Base-by-base conservation (phyloP, 805 yeast species). In the Saccharomycopsis sp. region DNA sequence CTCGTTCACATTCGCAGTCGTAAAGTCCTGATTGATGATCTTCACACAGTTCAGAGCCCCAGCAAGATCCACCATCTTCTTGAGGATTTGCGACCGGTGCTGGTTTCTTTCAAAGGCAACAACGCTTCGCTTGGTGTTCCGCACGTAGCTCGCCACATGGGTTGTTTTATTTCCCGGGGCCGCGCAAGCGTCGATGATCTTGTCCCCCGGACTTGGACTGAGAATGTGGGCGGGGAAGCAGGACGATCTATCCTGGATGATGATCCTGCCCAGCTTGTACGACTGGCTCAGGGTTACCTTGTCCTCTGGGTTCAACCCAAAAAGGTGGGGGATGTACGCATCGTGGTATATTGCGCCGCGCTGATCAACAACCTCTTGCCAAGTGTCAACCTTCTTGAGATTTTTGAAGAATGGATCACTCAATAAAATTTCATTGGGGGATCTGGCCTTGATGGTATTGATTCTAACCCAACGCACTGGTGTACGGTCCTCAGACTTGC, bases 151-250 rank as follows among this genome's bases (percentile, higher is more conserved):
- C 0, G 96, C 95, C 17, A 80, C 63, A 61, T 89, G 97, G 0
- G 96, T 85, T 0, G 99, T 92, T 58, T 92, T 94, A 60, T 92
- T 92, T 4, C 99, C 99, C 4, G 99, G 99, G 0, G 99, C 98
- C 2, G 97, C 88, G 62, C 96, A 88, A 1, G 96, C 81, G 61
- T 92, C 99, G 34, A 92, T 82, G 8, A 87, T 75, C 18, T 67
- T 60, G 44, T 72, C 79, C 34, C 78, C 80, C 3, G 73, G 65
- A 1, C 56, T 41, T 0, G 89, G 84, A 47, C 73, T 67, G 36
- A 92, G 61, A 20, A 92, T 87, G 46, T 75, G 76, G 0, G 94
- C 96, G 0, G 99, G 99, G 55, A 92, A 87, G 58, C 98, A 92
- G 1, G 96, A 87, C 0, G 97, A 96, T 38, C 98, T 67, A 56